These are phyloP conservation scores for Dioszegia aurantiaca DNA, from an alignment of 768 basidiomycete genomes.

Conservation along the genomic window DNA sequence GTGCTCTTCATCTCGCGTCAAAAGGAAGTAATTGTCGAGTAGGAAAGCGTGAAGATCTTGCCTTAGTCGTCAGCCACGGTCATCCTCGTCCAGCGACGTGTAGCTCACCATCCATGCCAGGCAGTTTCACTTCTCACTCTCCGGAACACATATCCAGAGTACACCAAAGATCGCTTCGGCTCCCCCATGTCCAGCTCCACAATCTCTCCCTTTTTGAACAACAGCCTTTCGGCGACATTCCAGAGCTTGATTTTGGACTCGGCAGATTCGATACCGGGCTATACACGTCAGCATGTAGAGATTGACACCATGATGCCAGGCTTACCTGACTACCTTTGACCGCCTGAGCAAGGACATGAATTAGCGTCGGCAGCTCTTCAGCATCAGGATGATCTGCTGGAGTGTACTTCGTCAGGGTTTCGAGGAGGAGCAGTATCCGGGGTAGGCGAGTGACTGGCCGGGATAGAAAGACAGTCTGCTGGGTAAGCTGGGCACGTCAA, in stretches of 20 bases:
- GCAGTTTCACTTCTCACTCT: slow-evolving; percentile 64
- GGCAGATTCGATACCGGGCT: slow-evolving; percentile 87
- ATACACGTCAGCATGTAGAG: slow-evolving; percentile 32
- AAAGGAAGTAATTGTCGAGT: slow-evolving; percentile 45
- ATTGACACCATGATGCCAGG: not conserved
- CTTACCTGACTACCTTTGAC: slow-evolving; percentile 66
- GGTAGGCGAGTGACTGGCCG: slow-evolving; percentile 86
- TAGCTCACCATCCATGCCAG: slow-evolving; percentile 63
- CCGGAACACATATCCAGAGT: slow-evolving; percentile 65
- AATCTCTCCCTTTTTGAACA: slow-evolving; percentile 74
- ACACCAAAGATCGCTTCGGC: slow-evolving; percentile 68
- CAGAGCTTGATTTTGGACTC: slow-evolving; percentile 86
- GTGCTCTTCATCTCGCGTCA: slow-evolving; percentile 44
- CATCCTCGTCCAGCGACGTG: not conserved
- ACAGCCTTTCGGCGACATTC: slow-evolving; percentile 71
- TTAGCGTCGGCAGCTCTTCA: slow-evolving; percentile 70
- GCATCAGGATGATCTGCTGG: slow-evolving; percentile 73
- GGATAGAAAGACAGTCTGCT: slow-evolving; percentile 66
- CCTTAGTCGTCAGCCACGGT: slow-evolving; percentile 14
- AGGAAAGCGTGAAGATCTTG: slow-evolving; percentile 46
- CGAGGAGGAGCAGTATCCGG: slow-evolving; percentile 69
- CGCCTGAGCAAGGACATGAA: slow-evolving; percentile 66
- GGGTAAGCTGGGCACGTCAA: slow-evolving; percentile 54
- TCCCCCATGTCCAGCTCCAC: slow-evolving; percentile 82
- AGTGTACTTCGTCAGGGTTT: slow-evolving; percentile 62